Evolutionary conservation across 2,329 filamentous ascomycete species (phyloP), one percentile per base, ranked within the genome.

Genomic region (Stachybotrys chartarum): DNA sequence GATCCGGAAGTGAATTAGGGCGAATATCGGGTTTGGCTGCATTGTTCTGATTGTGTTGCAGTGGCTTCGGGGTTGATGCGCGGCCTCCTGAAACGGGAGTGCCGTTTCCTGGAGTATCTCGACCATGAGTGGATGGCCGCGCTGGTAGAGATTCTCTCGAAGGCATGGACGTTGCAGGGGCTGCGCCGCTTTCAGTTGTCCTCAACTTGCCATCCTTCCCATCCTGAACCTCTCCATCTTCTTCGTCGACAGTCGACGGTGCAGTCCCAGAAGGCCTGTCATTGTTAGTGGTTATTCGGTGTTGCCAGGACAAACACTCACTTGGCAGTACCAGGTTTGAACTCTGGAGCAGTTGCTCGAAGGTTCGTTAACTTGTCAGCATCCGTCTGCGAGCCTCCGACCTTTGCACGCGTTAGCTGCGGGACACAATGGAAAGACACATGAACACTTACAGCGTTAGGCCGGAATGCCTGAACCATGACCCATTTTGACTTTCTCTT

Each of bases 151-250:
- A 58, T 24, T 74, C 69, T 74, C 65, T 72, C 3, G 61, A 32
- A 10, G 55, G 57, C 17, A 51, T 49, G 30, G 62, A 18, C 14
- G 18, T 44, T 8, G 24, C 14, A 49, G 55, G 3, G 24, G 11
- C 46, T 58, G 63, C 17, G 58, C 47, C 1, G 55, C 7, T 45
- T 24, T 63, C 60, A 12, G 56, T 47, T 11, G 51, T 53, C 31
- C 61, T 61, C 11, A 57, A 58, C 55, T 61, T 65, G 31, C 24
- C 35, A 16, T 69, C 66, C 51, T 66, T 83, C 39, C 74, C 75
- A 62, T 90, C 87, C 59, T 84, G 82, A 30, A 90, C 86, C 66
- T 91, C 87, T 18, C 87, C 87, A 64, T 91, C 87, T 66, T 91
- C 87, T 54, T 83, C 81, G 58, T 86, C 84, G 1, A 68, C 68